Conservation (phyloP, 139 green algal species). For the Picochlorum sp. region DNA sequence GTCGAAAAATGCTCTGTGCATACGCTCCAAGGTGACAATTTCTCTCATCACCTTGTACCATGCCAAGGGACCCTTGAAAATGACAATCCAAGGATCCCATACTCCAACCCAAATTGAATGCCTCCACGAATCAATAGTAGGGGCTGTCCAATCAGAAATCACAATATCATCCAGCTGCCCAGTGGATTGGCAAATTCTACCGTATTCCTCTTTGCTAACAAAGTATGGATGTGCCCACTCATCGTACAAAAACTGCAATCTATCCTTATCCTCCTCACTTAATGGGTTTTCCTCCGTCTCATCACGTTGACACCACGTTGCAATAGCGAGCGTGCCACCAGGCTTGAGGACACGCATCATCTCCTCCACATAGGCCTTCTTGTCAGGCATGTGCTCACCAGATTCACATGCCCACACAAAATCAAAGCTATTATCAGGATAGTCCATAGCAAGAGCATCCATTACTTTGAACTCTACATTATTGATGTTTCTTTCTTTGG, state of each 20-base stretch:
- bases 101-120: conserved; percentile 91
- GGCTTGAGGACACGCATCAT: conserved; percentile 88
- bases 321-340: conserved; percentile 72
- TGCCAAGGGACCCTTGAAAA: conserved; percentile 66
- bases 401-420: conserved; percentile 96
- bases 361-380: conserved; percentile 86
- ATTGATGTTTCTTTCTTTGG: conserved; percentile 54
- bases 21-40: conserved; percentile 87
- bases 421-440: conserved; percentile 82
- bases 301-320: conserved; percentile 91
- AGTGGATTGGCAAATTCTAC: conserved; percentile 64
- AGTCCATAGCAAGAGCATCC: conserved; percentile 87
- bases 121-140: conserved; percentile 81
- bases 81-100: conserved; percentile 84
- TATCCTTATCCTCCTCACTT: conserved; percentile 56
- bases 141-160: conserved; percentile 71
- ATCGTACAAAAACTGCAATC: conserved; percentile 89
- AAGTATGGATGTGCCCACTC: conserved; percentile 96
- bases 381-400: conserved; percentile 99
- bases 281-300: conserved; percentile 47
- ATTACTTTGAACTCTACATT: conserved; percentile 88
- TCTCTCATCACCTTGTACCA: conserved; percentile 86
- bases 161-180: conserved; percentile 46
- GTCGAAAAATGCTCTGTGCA: conserved; percentile 80
- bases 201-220: conserved; percentile 87